Evolutionary conservation across 1,139 yeast species (phyloP), one percentile per base, ranked within the genome.

Genomic region (Magnusiomyces paraingens): DNA sequence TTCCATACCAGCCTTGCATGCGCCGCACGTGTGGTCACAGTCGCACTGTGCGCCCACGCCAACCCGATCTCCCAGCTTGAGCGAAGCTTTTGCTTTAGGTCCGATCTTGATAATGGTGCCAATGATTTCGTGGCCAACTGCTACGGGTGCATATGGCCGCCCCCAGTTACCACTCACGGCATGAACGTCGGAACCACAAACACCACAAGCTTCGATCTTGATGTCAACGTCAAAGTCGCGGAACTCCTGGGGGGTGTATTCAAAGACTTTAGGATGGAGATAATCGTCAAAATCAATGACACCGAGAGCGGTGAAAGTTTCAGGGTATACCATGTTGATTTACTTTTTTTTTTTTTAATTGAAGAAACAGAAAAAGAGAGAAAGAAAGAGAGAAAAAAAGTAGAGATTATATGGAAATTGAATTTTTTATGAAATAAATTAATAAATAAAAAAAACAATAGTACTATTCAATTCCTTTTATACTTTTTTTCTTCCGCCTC

Each of bases 151-250:
- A 62, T 62, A 46, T 56, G 65, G 58, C 11, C 63, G 62, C 8
- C 70, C 69, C 78, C 78, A 73, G 58, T 71, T 69, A 44, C 74
- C 76, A 52, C 66, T 64, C 49, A 71, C 67, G 45, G 78, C 72
- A 63, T 78, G 83, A 56, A 77, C 65, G 62, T 81, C 85, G 12
- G 82, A 73, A 35, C 84, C 86, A 69, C 89, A 83, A 57, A 83
- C 73, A 41, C 86, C 86, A 64, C 86, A 79, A 53, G 73, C 73
- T 53, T 71, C 67, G 53, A 71, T 74, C 65, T 78, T 69, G 59
- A 80, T 65, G 18, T 75, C 79, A 35, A 81, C 77, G 62, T 64
- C 66, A 47, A 54, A 14, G 42, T 47, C 55, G 15, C 47, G 48
- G 41, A 55, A 42, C 14, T 40, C 43, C 29, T 54, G 51, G 22